These are phyloP conservation scores for Globisporangium cederbergense DNA, from an alignment of 352 stramenopile genomes.

Conservation along the genomic window DNA sequence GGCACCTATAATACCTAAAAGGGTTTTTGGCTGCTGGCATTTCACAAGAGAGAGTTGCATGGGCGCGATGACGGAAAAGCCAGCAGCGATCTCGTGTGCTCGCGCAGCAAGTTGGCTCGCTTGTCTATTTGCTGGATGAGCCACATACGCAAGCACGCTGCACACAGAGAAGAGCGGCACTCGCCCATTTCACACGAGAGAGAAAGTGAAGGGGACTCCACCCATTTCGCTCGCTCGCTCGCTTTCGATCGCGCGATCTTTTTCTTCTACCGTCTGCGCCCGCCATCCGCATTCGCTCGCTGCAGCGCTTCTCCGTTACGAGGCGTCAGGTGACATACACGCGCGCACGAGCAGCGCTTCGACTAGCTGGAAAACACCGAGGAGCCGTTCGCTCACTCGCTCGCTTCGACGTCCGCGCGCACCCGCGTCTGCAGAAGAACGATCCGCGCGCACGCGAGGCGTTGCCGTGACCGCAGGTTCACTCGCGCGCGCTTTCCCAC, in stretches of 20 bases:
- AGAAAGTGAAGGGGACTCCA: neutral
- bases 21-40: too few species aligned
- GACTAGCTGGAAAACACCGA: neutral
- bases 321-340: neutral
- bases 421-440: neutral
- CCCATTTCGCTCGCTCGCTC: slow-evolving; percentile 7
- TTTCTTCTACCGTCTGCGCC: neutral
- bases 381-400: neutral
- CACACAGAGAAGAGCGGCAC: too few species aligned
- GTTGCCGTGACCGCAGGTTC: neutral
- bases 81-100: too few species aligned
- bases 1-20: too few species aligned
- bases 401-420: neutral
- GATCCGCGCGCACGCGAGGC: neutral
- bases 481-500: neutral
- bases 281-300: neutral
- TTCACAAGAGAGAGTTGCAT: too few species aligned
- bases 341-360: neutral
- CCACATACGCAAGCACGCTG: too few species aligned
- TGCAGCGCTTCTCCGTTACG: neutral
- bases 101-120: too few species aligned
- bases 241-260: slow-evolving; percentile 2
- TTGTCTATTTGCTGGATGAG: too few species aligned
- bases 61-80: too few species aligned
- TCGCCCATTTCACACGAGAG: neutral